phyloP scores from a whole-genome alignment of 176 grass and related monocot species.

The Microstegium vimineum region DNA sequence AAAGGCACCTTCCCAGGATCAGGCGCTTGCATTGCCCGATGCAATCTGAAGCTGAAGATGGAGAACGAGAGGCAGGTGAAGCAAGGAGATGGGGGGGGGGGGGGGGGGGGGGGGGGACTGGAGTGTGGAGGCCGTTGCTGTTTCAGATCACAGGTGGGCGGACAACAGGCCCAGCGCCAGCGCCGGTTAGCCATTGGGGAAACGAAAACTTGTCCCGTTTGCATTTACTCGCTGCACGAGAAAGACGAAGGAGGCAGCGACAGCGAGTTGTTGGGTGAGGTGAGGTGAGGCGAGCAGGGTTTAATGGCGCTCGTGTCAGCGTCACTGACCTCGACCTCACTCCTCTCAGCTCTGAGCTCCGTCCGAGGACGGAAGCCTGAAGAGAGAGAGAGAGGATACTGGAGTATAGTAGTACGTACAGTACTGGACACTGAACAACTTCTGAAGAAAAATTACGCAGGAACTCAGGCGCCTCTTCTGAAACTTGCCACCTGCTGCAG shows the following conservation, averaged over 20 bases:
- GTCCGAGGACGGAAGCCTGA: background rate
- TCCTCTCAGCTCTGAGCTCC: background rate
- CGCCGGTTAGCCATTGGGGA: background rate
- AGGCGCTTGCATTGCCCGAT: background rate
- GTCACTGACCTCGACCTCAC: background rate
- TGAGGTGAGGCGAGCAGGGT: background rate
- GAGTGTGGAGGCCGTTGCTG: background rate
- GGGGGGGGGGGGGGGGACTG: background rate
- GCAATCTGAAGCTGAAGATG: background rate
- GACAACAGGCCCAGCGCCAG: background rate
- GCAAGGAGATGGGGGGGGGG: background rate
- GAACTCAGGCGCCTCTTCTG: constrained; percentile 5
- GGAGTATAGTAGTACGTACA: background rate
- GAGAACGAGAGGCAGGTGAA: background rate
- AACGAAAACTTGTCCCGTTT: background rate
- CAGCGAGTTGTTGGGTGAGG: constrained; percentile 24
- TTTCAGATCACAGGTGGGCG: background rate
- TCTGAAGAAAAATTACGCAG: constrained; percentile 3
- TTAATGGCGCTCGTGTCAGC: background rate
- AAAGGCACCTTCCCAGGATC: too few species aligned
- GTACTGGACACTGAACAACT: background rate
- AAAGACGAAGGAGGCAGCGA: background rate
- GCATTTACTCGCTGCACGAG: constrained; percentile 51
- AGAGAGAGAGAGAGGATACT: too few species aligned
- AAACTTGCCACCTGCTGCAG: constrained; percentile 24